phyloP scores from a whole-genome alignment of 163 green algal species.

The Prototheca wickerhamii region DNA sequence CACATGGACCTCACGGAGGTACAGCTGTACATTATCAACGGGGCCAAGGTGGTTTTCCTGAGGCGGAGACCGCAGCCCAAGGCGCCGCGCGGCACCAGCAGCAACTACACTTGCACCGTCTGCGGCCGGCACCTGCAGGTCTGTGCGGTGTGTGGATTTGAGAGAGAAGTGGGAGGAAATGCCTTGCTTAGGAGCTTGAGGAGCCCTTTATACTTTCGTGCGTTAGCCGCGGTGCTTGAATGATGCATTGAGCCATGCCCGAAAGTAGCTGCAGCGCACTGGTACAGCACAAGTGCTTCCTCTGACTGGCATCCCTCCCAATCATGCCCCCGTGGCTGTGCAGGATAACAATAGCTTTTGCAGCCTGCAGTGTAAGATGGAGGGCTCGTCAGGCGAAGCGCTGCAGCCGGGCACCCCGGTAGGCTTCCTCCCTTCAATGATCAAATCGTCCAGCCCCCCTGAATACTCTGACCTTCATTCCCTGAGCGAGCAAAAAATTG shows the following conservation, averaged over 20 bases:
- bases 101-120: conserved; percentile 22
- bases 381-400: conserved; percentile 8
- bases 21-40: conserved; percentile 60
- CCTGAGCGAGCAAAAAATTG: no score
- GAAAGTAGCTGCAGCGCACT: no score
- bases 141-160: no score
- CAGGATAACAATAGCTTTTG: conserved; percentile 32
- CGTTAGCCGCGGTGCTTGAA: no score
- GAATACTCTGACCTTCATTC: no score
- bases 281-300: no score
- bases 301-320: background rate
- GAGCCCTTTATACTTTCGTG: no score
- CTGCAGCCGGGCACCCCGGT: conserved; percentile 6
- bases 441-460: background rate
- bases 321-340: background rate
- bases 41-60: conserved; percentile 53
- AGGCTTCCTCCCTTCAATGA: conserved; percentile 3
- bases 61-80: conserved; percentile 42
- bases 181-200: background rate
- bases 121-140: conserved; percentile 32
- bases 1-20: conserved; percentile 41
- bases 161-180: background rate
- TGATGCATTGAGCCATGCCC: no score
- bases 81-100: conserved; percentile 29
- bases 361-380: conserved; percentile 42